These are phyloP conservation scores for Penicillium longicatenatum DNA, from an alignment of 495 filamentous ascomycete genomes.

Conservation along the genomic window DNA sequence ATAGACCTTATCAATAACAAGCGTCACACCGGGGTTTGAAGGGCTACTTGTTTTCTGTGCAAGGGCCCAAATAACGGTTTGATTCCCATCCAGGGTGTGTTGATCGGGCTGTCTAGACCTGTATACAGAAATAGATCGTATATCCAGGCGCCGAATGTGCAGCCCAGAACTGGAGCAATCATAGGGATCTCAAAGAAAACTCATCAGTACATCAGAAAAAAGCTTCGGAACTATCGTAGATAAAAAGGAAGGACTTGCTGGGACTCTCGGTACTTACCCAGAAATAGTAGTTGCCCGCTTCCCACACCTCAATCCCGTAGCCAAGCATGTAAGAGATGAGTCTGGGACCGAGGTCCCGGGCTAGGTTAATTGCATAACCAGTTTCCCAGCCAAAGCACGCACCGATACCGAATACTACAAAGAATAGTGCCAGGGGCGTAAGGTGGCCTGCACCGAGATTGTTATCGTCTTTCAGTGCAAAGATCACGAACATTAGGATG, in stretches of 20 bases:
- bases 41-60: constrained; percentile 11
- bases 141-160: constrained; percentile 59
- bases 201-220: background rate
- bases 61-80: constrained; percentile 41
- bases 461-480: constrained; percentile 62
- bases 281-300: constrained; percentile 62
- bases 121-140: constrained; percentile 65
- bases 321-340: constrained; percentile 62
- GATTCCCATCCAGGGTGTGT: constrained; percentile 58
- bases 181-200: constrained; percentile 44
- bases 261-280: constrained; percentile 49
- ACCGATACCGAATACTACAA: constrained; percentile 65
- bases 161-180: constrained; percentile 59
- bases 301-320: constrained; percentile 66
- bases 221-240: background rate
- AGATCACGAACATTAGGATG: constrained; percentile 68
- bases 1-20: background rate
- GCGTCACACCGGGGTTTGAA: constrained; percentile 30
- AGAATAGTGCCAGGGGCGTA: constrained; percentile 60
- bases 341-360: constrained; percentile 68
- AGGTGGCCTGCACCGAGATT: constrained; percentile 52
- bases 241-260: background rate
- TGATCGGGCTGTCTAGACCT: constrained; percentile 55
- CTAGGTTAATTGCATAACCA: constrained; percentile 68
- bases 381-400: constrained; percentile 72